Percentiles rank a stretch among this genome's conserved stretches.
phyloP scores from a whole-genome alignment of 768 basidiomycete species.

The Cystofilobasidium ferigula region DNA sequence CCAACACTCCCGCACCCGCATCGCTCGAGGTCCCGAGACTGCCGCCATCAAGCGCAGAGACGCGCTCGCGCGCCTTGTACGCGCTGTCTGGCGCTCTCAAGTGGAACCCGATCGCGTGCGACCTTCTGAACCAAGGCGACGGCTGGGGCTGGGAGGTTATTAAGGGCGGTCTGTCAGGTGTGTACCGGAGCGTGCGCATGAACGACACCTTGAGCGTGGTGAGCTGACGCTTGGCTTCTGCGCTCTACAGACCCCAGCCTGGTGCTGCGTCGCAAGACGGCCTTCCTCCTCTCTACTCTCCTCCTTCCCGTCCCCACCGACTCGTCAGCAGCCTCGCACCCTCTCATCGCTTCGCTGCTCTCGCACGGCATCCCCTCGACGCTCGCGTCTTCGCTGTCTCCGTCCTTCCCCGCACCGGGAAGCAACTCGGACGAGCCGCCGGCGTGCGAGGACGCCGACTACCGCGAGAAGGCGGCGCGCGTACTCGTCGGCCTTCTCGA shows the following conservation, averaged over 20 bases:
- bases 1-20: conserved; percentile 24
- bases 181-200: neutral
- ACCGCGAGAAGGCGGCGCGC: conserved; percentile 28
- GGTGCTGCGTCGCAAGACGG: conserved; percentile 60
- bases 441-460: conserved; percentile 28
- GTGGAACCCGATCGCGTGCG: conserved; percentile 60
- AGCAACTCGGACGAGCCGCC: conserved; percentile 21
- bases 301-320: conserved; percentile 42
- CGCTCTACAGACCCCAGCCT: conserved; percentile 57
- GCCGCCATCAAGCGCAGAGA: conserved; percentile 26
- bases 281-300: conserved; percentile 64
- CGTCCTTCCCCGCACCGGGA: conserved; percentile 16
- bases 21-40: conserved; percentile 11
- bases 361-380: conserved; percentile 6
- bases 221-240: neutral
- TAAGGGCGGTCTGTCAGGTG: conserved; percentile 44
- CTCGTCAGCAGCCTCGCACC: conserved; percentile 26
- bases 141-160: conserved; percentile 55
- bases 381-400: conserved; percentile 16
- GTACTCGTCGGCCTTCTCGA: conserved; percentile 25
- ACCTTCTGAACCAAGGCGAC: conserved; percentile 43
- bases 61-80: conserved; percentile 54
- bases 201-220: neutral
- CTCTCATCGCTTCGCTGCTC: conserved; percentile 11
- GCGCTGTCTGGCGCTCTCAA: conserved; percentile 65